Base-by-base conservation (phyloP, 345 rosid species). In the Linum usitatissimum region DNA sequence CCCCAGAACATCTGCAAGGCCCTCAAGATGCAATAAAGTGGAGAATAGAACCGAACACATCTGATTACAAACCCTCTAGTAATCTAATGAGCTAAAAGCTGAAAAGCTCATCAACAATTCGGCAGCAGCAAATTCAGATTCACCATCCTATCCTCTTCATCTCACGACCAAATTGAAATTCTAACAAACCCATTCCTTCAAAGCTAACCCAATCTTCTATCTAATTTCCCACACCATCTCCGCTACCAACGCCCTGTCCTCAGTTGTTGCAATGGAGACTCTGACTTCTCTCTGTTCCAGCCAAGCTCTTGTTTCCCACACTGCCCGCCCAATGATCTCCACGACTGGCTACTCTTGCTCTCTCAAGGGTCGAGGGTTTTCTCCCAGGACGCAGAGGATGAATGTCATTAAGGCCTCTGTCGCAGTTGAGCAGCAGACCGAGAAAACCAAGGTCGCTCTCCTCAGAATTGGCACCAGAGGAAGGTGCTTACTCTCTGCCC, bases 401-500 rank as follows among this genome's bases (percentile, higher is more conserved):
- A 73, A 65, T 48, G 58, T 81, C 28, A 64, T 66, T 0, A 83
- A 74, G 67, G 94, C 98, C 66, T 89, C 91, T 58, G 84, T 80
- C 48, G 78, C 88, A 66, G 84, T 81, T 63, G 88, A 84, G 71
- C 81, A 77, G 68, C 76, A 76, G 64, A 70, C 74, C 34, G 72
- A 74, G 79, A 80, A 86, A 64, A 77, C 89, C 19, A 84, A 84
- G 69, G 83, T 86, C 38, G 79, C 90, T 34, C 75, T 84, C 34
- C 69, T 92, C 57, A 77, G 90, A 80, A 92, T 92, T 64, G 98
- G 98, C 36, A 92, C 98, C 12, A 73, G 98, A 67, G 98, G 98
- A 79, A 92, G 98, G 98, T 92, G 59, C 60, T 3, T 5, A 18
- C 14, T n/a, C 55, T 59, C 30, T 8, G 6, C 30, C 5, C 12